Percentiles rank a stretch among this genome's conserved stretches.
phyloP scores from a whole-genome alignment of 495 filamentous ascomycete genomes.

The Aeminium ludgeri region DNA sequence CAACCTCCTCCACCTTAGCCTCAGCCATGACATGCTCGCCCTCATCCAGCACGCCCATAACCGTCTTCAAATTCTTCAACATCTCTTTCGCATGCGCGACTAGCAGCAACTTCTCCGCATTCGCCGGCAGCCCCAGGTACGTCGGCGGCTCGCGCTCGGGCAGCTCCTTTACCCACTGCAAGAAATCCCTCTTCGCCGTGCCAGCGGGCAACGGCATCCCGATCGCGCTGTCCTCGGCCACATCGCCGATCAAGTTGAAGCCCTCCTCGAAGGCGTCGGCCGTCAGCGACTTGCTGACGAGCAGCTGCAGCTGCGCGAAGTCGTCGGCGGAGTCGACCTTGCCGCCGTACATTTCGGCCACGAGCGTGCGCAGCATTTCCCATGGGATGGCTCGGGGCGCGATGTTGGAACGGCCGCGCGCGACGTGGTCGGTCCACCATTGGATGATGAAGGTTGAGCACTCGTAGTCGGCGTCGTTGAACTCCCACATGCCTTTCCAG shows the following conservation, averaged over 20 bases:
- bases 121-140: slow-evolving; percentile 87
- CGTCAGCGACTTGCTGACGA: slow-evolving; percentile 65
- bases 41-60: slow-evolving; percentile 78
- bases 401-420: slow-evolving; percentile 73
- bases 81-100: slow-evolving; percentile 76
- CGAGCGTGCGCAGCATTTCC: slow-evolving; percentile 86
- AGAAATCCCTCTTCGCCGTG: slow-evolving; percentile 71
- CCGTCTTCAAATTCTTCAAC: slow-evolving; percentile 65
- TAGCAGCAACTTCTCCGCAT: slow-evolving; percentile 88
- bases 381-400: slow-evolving; percentile 87
- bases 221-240: slow-evolving; percentile 34
- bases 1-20: slow-evolving; percentile 14
- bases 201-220: slow-evolving; percentile 59
- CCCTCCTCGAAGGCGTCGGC: slow-evolving; percentile 79
- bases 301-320: slow-evolving; percentile 48
- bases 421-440: slow-evolving; percentile 73
- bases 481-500: slow-evolving; percentile 99
- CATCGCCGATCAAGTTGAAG: slow-evolving; percentile 64
- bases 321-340: slow-evolving; percentile 93
- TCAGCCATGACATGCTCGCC: slow-evolving; percentile 82
- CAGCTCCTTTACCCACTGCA: slow-evolving; percentile 76
- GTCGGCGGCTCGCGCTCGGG: slow-evolving; percentile 94
- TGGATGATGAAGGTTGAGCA: slow-evolving; percentile 94
- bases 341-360: slow-evolving; percentile 89
- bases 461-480: slow-evolving; percentile 98